phyloP scores from a whole-genome alignment of 2,329 filamentous ascomycete species.

The Scytalidium lignicola region DNA sequence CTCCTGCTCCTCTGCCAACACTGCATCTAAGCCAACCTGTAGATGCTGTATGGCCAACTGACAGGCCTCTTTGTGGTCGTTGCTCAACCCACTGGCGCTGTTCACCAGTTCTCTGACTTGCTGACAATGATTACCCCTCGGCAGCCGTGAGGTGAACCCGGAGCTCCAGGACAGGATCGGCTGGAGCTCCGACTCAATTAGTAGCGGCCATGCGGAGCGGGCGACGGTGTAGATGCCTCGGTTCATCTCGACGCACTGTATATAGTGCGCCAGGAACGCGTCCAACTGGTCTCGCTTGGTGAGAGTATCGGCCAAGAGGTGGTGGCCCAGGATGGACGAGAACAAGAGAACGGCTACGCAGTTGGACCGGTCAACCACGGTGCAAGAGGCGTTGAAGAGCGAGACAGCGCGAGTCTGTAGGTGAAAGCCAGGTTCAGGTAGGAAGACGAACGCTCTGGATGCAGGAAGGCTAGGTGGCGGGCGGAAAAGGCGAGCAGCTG shows the following conservation, averaged over 20 bases:
- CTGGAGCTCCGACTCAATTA: constrained; percentile 23
- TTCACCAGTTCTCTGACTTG: constrained; percentile 18
- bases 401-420: constrained; percentile 26
- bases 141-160: constrained; percentile 12
- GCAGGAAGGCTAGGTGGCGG: constrained; percentile 27
- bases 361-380: constrained; percentile 21
- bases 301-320: constrained; percentile 31
- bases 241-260: constrained; percentile 22
- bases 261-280: constrained; percentile 25
- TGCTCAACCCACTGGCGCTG: constrained; percentile 7
- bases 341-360: constrained; percentile 31
- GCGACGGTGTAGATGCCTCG: constrained; percentile 14
- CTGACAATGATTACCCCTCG: constrained; percentile 21
- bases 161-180: constrained; percentile 16
- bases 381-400: constrained; percentile 24
- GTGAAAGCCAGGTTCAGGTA: constrained; percentile 21
- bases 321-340: constrained; percentile 28
- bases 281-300: constrained; percentile 18
- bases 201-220: constrained; percentile 22
- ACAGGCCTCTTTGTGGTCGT: constrained; percentile 22
- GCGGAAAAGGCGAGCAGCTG: constrained; percentile 32
- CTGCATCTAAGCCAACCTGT: constrained; percentile 21
- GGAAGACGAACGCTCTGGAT: constrained; percentile 17
- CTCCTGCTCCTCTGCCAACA: constrained; percentile 9
- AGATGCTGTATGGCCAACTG: constrained; percentile 20